Percentiles rank a stretch among this genome's conserved stretches.
Conservation (phyloP, 2,329 filamentous ascomycete genomes). For the Neopestalotiopsis sp. region DNA sequence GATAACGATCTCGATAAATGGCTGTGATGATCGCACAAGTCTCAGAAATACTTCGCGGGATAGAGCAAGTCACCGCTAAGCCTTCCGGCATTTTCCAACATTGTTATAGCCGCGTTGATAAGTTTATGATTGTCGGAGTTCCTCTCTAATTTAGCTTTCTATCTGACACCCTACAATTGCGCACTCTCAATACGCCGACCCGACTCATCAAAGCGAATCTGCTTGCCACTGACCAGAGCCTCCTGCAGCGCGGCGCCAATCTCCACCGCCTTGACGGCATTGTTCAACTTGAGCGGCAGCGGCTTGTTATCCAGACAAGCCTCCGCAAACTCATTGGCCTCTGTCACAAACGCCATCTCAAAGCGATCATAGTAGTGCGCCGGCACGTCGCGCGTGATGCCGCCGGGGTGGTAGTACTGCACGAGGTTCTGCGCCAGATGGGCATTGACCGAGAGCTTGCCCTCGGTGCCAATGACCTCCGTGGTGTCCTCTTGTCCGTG, state of each 20-base stretch:
- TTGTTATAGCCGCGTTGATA: too few relatives aligned
- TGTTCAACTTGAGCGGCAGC: slow-evolving; percentile 59
- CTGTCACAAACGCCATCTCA: slow-evolving; percentile 63
- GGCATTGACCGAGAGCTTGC: slow-evolving; percentile 66
- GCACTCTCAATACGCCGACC: slow-evolving; percentile 48
- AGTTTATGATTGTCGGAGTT: too few relatives aligned
- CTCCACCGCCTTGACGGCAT: slow-evolving; percentile 62
- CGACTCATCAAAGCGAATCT: slow-evolving; percentile 62
- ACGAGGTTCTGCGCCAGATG: slow-evolving; percentile 61
- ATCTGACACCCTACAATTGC: too few relatives aligned
- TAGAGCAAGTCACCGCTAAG: too few relatives aligned
- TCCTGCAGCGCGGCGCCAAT: slow-evolving; percentile 67
- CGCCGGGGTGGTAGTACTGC: slow-evolving; percentile 56
- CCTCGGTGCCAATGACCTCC: slow-evolving; percentile 69
- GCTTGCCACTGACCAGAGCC: slow-evolving; percentile 56
- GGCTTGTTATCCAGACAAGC: slow-evolving; percentile 59
- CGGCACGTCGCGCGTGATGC: slow-evolving; percentile 63
- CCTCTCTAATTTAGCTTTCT: too few relatives aligned
- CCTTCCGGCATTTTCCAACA: too few relatives aligned
- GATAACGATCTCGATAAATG: too few relatives aligned
- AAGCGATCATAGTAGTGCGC: slow-evolving; percentile 67
- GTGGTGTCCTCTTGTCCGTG: slow-evolving; percentile 70
- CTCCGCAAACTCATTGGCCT: slow-evolving; percentile 67
- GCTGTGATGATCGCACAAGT: too few relatives aligned
- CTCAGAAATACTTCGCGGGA: too few relatives aligned